Percentiles rank a stretch among this genome's conserved stretches.
Evolutionary conservation across 1,284 basidiomycete genomes (phyloP).

Genomic region (Melampsora abietis-canadensis): DNA sequence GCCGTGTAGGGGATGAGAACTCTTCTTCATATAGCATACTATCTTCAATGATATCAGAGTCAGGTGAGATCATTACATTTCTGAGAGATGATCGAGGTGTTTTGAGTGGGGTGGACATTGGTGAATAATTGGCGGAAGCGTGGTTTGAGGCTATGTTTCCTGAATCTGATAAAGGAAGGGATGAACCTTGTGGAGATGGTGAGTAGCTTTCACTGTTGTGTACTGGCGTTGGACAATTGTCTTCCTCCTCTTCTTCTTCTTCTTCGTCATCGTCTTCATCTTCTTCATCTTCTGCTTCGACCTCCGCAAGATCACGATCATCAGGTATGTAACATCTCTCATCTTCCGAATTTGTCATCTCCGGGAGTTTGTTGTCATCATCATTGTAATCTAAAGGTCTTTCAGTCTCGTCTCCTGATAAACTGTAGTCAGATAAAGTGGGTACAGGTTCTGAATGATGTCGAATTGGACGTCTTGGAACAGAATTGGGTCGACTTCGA

Average conservation of each 20-base stretch:
- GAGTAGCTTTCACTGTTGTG: neutral
- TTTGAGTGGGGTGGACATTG: neutral
- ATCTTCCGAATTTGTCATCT: slow-evolving; percentile 3
- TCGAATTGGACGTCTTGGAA: neutral
- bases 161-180: neutral
- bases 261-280: neutral
- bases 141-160: neutral
- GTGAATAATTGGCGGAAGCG: neutral
- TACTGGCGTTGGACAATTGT: neutral
- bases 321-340: neutral
- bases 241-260: neutral
- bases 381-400: neutral
- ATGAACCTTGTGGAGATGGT: neutral
- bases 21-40: slow-evolving; percentile 17
- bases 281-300: neutral
- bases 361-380: neutral
- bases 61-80: neutral
- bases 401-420: neutral
- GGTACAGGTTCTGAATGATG: slow-evolving; percentile 4
- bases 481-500: neutral
- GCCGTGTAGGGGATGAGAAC: neutral
- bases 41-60: slow-evolving; percentile 13
- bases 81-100: neutral
- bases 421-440: neutral
- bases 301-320: slow-evolving; percentile 1